Evolutionary conservation across 2,329 filamentous ascomycete genomes (phyloP).

Genomic region (Xylariaceae sp.): DNA sequence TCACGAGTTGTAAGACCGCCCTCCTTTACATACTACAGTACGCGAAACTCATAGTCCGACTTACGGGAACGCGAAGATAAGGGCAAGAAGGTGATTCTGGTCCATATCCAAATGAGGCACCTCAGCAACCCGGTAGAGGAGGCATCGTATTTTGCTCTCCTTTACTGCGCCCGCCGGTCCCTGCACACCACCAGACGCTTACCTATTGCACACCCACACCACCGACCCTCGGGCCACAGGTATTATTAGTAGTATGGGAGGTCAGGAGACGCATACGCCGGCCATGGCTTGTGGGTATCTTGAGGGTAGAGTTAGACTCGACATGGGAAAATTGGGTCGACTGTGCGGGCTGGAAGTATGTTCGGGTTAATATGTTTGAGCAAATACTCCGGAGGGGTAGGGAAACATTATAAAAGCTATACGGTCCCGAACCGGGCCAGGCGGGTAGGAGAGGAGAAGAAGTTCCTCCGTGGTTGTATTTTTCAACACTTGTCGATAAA

Average conservation of each 20-base stretch:
- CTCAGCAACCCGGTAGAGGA: conserved; percentile 17
- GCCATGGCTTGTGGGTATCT: conserved; percentile 19
- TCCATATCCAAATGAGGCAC: conserved; percentile 25
- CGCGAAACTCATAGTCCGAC: conserved; percentile 22
- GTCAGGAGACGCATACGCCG: conserved; percentile 32
- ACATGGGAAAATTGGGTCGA: conserved; percentile 20
- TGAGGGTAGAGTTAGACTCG: conserved; percentile 14
- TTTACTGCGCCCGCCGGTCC: conserved; percentile 20
- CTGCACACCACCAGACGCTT: conserved; percentile 23
- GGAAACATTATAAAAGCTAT: conserved; percentile 14
- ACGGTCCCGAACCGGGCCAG: conserved; percentile 4
- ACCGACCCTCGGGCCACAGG: conserved; percentile 21
- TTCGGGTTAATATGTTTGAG: conserved; percentile 14
- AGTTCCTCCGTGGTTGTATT: conserved; percentile 9
- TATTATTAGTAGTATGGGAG: conserved; percentile 13
- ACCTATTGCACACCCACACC: conserved; percentile 27
- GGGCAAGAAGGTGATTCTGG: conserved; percentile 25
- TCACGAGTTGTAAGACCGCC: conserved; percentile 32
- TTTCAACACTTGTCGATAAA: background rate
- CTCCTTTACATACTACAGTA: conserved; percentile 23
- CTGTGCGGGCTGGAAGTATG: conserved; percentile 20
- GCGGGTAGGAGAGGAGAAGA: conserved; percentile 17
- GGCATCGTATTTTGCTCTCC: conserved; percentile 12
- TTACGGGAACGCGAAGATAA: conserved; percentile 26
- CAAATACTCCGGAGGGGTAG: background rate